Evolutionary conservation across 345 rosid genomes (phyloP).

Genomic region (Gossypium thurberi): DNA sequence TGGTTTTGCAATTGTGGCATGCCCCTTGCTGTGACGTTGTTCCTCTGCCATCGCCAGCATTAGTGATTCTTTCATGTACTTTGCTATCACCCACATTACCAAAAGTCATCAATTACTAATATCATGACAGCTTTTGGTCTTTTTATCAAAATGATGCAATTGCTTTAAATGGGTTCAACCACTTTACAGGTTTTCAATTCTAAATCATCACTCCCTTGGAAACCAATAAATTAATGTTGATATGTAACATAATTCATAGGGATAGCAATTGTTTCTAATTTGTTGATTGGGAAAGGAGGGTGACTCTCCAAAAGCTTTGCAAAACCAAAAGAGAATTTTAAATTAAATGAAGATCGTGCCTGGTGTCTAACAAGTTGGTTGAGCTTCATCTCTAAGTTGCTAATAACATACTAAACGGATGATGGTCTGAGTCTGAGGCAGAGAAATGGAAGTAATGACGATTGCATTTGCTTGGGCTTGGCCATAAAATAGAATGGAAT

Average conservation of each 20-base stretch:
- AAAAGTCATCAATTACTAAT: slow-evolving; percentile 8
- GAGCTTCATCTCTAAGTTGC: not conserved
- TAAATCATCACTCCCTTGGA: not conserved
- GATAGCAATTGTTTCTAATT: too few relatives aligned
- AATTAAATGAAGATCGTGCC: not conserved
- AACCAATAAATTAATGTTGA: not conserved
- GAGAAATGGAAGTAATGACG: not conserved
- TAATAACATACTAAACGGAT: not conserved
- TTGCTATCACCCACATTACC: slow-evolving; percentile 1
- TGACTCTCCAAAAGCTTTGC: too few relatives aligned
- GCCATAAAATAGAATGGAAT: too few relatives aligned
- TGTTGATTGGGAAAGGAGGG: not conserved
- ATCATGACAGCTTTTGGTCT: slow-evolving; percentile 7
- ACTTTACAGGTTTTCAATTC: not conserved
- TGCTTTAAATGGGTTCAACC: slow-evolving; percentile 5
- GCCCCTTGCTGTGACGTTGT: not conserved
- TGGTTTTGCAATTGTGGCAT: slow-evolving; percentile 15
- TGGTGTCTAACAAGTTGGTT: not conserved
- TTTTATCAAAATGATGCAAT: slow-evolving; percentile 7
- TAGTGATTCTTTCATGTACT: not conserved
- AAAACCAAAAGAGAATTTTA: not conserved
- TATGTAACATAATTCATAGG: not conserved
- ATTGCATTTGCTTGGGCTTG: not conserved
- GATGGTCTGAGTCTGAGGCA: not conserved
- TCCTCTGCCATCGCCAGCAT: slow-evolving; percentile 7